A percentile compares a stretch with the other conserved stretches of the same genome.
phyloP scores from a whole-genome alignment of 345 rosid genomes.

The Euphorbia lathyris region DNA sequence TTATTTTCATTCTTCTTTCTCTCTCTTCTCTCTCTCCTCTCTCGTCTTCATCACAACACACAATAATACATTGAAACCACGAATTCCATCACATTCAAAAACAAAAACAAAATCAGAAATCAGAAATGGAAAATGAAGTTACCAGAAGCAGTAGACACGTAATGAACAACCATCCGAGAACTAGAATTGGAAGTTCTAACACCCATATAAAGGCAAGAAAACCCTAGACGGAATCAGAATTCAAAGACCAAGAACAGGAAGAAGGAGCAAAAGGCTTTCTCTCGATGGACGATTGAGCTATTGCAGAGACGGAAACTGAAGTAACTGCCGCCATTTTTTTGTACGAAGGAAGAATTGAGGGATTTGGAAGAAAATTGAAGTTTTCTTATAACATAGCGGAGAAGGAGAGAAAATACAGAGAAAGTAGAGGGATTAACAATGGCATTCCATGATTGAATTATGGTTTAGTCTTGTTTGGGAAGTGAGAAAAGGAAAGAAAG shows the following conservation, averaged over 20 bases:
- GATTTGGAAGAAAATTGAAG: not conserved
- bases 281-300: constrained; percentile 42
- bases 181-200: constrained; percentile 39
- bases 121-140: not conserved
- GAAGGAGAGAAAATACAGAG: not conserved
- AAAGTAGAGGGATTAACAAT: constrained; percentile 2
- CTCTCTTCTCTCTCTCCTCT: too few species aligned
- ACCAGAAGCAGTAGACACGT: constrained; percentile 69
- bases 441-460: not conserved
- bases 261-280: constrained; percentile 35
- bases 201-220: constrained; percentile 33
- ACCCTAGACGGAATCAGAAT: constrained; percentile 32
- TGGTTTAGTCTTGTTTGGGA: not conserved
- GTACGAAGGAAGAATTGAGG: not conserved
- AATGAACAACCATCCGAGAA: constrained; percentile 48
- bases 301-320: constrained; percentile 66
- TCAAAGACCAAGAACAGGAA: constrained; percentile 40
- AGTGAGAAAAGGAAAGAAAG: constrained; percentile 28
- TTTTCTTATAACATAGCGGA: not conserved
- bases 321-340: constrained; percentile 65
- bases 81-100: not conserved
- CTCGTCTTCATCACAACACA: too few species aligned
- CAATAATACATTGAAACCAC: not conserved
- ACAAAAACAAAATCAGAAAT: not conserved
- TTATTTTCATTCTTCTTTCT: too few species aligned